These are phyloP conservation scores for Penicillium arizonense DNA, from an alignment of 495 filamentous ascomycete species.

Conservation along the genomic window DNA sequence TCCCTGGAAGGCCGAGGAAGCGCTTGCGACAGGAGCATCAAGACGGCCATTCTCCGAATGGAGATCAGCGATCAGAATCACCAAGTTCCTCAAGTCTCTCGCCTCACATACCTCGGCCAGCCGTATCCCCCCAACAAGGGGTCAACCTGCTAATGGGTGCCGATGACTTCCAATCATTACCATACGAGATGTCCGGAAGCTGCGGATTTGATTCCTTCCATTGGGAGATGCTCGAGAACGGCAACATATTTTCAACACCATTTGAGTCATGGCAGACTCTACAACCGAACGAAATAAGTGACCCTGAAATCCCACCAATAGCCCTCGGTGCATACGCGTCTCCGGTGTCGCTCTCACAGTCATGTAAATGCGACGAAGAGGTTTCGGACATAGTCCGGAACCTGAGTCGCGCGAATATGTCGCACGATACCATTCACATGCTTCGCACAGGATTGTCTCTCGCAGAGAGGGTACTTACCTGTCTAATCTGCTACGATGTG, in stretches of 20 bases:
- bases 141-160: constrained; percentile 4
- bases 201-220: constrained; percentile 17
- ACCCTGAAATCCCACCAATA: neutral
- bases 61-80: constrained; percentile 3
- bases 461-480: constrained; percentile 17
- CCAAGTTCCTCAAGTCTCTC: constrained; percentile 13
- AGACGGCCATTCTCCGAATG: neutral
- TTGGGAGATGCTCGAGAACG: constrained; percentile 16
- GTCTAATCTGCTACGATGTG: constrained; percentile 25
- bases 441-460: constrained; percentile 18
- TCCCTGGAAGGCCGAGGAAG: constrained; percentile 25
- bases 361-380: constrained; percentile 27
- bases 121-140: neutral
- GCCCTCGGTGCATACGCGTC: constrained; percentile 9
- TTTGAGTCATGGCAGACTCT: constrained; percentile 11
- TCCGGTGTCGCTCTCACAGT: constrained; percentile 14
- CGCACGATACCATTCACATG: constrained; percentile 15
- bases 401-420: constrained; percentile 17
- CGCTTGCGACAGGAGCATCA: constrained; percentile 10
- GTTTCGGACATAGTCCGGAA: constrained; percentile 20
- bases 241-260: constrained; percentile 14
- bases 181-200: constrained; percentile 11
- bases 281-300: neutral
- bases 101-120: neutral
- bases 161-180: constrained; percentile 7